Base-by-base conservation (phyloP, 1,284 basidiomycete genomes). In the Inonotus obliquus region DNA sequence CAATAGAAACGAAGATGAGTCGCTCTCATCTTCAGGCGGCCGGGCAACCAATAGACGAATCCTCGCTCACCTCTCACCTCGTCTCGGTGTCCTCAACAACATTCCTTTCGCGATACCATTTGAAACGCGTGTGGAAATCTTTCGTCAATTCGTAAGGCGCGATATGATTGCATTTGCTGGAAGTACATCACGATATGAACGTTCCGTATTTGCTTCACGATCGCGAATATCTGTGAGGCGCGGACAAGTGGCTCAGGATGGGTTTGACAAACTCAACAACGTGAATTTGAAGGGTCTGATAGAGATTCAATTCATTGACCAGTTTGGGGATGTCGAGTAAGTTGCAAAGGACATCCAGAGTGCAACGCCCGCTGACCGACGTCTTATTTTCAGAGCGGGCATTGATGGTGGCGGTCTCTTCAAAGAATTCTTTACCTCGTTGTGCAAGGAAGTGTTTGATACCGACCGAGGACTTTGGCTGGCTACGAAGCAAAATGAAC, bases 41-140 rank as follows among this genome's bases (percentile, higher is more conserved):
- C 35, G 25, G 1, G 35, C 37, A 35, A 32, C 82, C 54, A 81
- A 83, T 23, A 90, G 90, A 67, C 86, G 89, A 7, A 85, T 92
- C 66, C 73, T 92, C 49, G 86, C 91, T 0, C 81, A 87, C 61
- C 69, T 89, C 53, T 91, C 91, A 5, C 96, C 96, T 0, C 86
- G 94, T 2, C 81, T 98, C 1, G 92, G 93, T 2, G 82, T 98
- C 29, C 83, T 99, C 57, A 94, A 98, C 77, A 96, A 98, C 72
- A 92, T 98, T 57, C 97, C 96, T 0, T 98, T 99, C 76, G 87
- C 94, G 13, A 92, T 99, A 62, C 96, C 96, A 0, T 99, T 99
- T 74, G 88, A 92, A 63, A 85, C 88, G 0, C 87, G 96, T 21
- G 91, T 98, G 6, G 81, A 87, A 49, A 94, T 98, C 52, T 98